Base-by-base conservation (phyloP, 2,329 filamentous ascomycete species). In the Botryotinia calthae region DNA sequence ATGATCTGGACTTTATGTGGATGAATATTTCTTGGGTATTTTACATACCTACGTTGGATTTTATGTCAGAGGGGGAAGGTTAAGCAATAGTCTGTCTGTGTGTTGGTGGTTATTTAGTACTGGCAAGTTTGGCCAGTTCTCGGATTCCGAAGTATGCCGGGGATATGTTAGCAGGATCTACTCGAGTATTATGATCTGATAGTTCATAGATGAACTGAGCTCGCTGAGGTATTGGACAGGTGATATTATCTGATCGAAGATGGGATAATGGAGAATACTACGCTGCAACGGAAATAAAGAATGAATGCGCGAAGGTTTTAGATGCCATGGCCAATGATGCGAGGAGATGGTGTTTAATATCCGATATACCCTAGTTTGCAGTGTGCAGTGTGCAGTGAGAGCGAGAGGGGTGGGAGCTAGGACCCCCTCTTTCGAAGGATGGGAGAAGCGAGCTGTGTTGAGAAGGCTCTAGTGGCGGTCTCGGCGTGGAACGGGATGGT, bases 371-470 rank as follows among this genome's bases (percentile, higher is more conserved):
- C 44, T 37, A 1, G 42, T 46, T 34, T 65, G 42, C 20, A 28
- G 42, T 51, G 25, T 51, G 25, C 40, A 34, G 40, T 40, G 40
- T 62, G n/a, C 10, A 44, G 42, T 65, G 42, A 54, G 66, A 69
- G 42, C 31, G 28, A 40, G 67, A 69, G 37, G 66, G 42, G 28
- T 65, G 44, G 54, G 40, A 69, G 37, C 66, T 56, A 56, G 51
- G 20, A 28, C 51, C 65, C 31, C 66, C 66, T 44, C 66, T 44
- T 68, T 58, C 16, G 22, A 69, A 46, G 28, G 40, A 48, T 46
- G 31, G 16, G 67, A n/a, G 54, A 70, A 70, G 67, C 67, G 67
- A 70, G 22, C 59, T 62, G 51, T 28, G 51, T 28, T 54, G 16
- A 34, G 63, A 62, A 28, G 14, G 37, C 28, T 51, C 37, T n/a